Conservation (phyloP, 1,284 basidiomycete species). For the Inonotus hispidus region DNA sequence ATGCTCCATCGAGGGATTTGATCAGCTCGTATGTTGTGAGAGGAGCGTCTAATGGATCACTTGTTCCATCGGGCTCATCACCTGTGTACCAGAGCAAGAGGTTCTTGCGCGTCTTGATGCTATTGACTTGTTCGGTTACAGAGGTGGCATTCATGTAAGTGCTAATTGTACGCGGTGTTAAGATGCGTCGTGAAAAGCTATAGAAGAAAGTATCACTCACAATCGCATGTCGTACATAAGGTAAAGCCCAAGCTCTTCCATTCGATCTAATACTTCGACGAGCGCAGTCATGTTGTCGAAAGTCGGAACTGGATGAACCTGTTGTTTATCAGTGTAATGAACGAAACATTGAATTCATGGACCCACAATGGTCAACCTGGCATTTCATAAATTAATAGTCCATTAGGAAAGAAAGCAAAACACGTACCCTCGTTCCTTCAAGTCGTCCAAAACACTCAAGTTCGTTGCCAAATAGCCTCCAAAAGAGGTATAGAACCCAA, state of each 20-base stretch:
- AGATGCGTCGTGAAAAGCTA: neutral
- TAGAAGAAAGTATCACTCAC: slow-evolving; percentile 34
- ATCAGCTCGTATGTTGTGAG: slow-evolving; percentile 55
- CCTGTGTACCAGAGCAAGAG: slow-evolving; percentile 74
- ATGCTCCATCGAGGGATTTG: slow-evolving; percentile 56
- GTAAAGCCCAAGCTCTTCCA: slow-evolving; percentile 67
- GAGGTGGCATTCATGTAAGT: slow-evolving; percentile 59
- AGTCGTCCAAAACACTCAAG: slow-evolving; percentile 47
- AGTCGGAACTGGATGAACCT: slow-evolving; percentile 62
- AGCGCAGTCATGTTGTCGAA: slow-evolving; percentile 56
- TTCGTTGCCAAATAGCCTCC: slow-evolving; percentile 52
- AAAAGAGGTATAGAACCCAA: slow-evolving; percentile 72
- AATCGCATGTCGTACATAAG: slow-evolving; percentile 74
- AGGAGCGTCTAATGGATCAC: slow-evolving; percentile 61
- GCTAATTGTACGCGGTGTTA: slow-evolving; percentile 28
- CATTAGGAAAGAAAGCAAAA: slow-evolving; percentile 17
- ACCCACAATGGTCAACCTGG: slow-evolving; percentile 32
- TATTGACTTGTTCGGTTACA: slow-evolving; percentile 61
- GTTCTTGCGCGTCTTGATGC: slow-evolving; percentile 58
- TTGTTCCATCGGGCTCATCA: slow-evolving; percentile 69
- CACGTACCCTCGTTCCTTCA: slow-evolving; percentile 58
- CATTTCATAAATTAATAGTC: neutral
- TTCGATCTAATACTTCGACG: slow-evolving; percentile 53
- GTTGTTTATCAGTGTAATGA: slow-evolving; percentile 4
- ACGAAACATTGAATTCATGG: neutral